These are phyloP conservation scores for Hemisphaericaspora lyxosophila DNA, from an alignment of 1,139 yeast genomes.

Conservation along the genomic window DNA sequence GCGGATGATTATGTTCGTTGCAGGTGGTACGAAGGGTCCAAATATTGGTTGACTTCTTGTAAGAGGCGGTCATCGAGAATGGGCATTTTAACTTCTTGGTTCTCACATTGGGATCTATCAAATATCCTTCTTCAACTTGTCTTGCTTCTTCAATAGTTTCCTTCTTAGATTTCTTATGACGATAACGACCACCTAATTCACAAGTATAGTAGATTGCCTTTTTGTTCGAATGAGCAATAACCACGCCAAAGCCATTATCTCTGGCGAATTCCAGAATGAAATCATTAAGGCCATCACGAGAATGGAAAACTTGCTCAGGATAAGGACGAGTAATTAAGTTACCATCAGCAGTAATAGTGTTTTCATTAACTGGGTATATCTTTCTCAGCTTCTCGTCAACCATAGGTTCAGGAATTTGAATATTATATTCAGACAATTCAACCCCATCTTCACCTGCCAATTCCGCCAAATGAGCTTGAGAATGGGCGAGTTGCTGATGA, in stretches of 20 bases:
- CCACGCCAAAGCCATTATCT: slow-evolving; percentile 60
- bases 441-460: slow-evolving; percentile 17
- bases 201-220: slow-evolving; percentile 64
- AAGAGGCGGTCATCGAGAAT: slow-evolving; percentile 58
- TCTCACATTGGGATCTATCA: slow-evolving; percentile 44
- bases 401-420: slow-evolving; percentile 51
- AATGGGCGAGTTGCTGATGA: slow-evolving; percentile 21
- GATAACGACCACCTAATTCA: slow-evolving; percentile 57
- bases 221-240: slow-evolving; percentile 58
- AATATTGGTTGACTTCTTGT: slow-evolving; percentile 46
- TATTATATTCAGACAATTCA: slow-evolving; percentile 43
- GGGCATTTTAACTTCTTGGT: slow-evolving; percentile 59
- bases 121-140: slow-evolving; percentile 38
- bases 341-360: slow-evolving; percentile 50
- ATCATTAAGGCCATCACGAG: slow-evolving; percentile 52
- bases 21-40: slow-evolving; percentile 58
- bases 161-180: slow-evolving; percentile 51
- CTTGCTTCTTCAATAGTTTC: slow-evolving; percentile 19
- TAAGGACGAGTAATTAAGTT: slow-evolving; percentile 55
- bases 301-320: slow-evolving; percentile 53
- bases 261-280: slow-evolving; percentile 58
- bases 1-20: slow-evolving; percentile 60
- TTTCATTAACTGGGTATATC: slow-evolving; percentile 48
- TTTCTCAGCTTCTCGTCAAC: slow-evolving; percentile 42
- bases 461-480: slow-evolving; percentile 18